A percentile compares a stretch with the other conserved stretches of the same genome.
Evolutionary conservation across 2,329 filamentous ascomycete genomes (phyloP).

Genomic region (Arachnopeziza araneosa): DNA sequence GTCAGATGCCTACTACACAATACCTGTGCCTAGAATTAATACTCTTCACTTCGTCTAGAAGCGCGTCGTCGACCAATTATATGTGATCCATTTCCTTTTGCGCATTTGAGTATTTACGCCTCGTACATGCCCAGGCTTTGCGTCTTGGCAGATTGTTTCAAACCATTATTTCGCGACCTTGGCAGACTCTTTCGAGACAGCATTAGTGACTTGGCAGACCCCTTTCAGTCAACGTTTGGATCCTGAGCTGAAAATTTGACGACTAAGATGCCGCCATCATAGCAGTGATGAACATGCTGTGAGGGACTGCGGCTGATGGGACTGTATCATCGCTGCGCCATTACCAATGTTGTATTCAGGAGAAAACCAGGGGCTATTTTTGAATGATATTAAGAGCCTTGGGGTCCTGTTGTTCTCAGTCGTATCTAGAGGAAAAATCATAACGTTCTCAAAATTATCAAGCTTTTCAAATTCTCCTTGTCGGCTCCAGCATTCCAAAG

Average conservation of each 20-base stretch:
- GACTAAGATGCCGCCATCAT: not conserved
- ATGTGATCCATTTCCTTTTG: not conserved
- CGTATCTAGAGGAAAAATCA: not conserved
- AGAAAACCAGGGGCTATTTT: not conserved
- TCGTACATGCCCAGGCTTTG: not conserved
- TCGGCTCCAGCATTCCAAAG: not conserved
- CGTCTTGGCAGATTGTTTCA: not conserved
- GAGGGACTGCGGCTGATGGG: not conserved
- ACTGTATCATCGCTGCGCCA: not conserved
- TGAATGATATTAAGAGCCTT: not conserved
- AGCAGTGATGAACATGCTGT: not conserved
- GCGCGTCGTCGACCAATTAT: not conserved
- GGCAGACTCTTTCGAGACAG: not conserved
- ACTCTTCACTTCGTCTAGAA: not conserved
- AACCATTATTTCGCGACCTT: not conserved
- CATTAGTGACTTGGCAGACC: not conserved
- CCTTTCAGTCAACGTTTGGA: not conserved
- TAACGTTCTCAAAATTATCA: not conserved
- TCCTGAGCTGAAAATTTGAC: not conserved
- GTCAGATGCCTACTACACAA: not conserved
- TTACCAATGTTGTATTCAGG: not conserved
- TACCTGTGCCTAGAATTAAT: not conserved
- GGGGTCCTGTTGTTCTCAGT: not conserved
- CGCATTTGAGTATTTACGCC: not conserved
- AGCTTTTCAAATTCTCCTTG: not conserved